Conservation (phyloP, 352 stramenopile genomes). For the Globisporangium carolinianum region DNA sequence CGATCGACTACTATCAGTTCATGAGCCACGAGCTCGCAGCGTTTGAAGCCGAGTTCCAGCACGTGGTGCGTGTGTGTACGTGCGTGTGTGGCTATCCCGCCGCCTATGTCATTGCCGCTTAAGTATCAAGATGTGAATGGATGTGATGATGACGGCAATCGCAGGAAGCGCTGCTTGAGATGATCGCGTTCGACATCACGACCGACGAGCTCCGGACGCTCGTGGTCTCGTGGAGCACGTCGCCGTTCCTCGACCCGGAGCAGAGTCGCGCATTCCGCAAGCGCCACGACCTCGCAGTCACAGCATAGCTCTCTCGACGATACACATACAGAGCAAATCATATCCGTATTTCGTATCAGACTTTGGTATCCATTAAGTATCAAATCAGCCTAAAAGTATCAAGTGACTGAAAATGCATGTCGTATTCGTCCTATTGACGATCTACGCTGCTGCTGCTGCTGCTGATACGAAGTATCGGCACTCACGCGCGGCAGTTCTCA, state of each 20-base stretch:
- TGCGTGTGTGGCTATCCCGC: no score
- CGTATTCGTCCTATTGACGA: no score
- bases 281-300: constrained; percentile 14
- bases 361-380: no score
- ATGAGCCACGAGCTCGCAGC: constrained; percentile 53
- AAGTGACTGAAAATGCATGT: no score
- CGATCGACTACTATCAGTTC: constrained; percentile 69
- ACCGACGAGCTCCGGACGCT: constrained; percentile 69
- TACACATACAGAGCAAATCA: constrained; percentile 8
- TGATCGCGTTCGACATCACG: constrained; percentile 64
- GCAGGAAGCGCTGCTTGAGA: constrained; percentile 54
- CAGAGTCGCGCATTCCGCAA: constrained; percentile 41
- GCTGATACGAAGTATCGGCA: no score
- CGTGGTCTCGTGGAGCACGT: constrained; percentile 76
- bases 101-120: no score
- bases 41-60: constrained; percentile 79
- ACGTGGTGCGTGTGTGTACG: constrained; percentile 43
- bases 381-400: no score
- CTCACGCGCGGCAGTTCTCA: constrained; percentile 89
- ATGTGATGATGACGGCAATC: not conserved
- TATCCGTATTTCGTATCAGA: no score
- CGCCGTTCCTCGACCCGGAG: constrained; percentile 58
- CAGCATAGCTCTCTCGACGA: not conserved
- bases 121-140: not conserved
- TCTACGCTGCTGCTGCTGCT: no score